These are phyloP conservation scores for Trichoderma semiorbis DNA, from an alignment of 2,329 filamentous ascomycete genomes.

Conservation along the genomic window DNA sequence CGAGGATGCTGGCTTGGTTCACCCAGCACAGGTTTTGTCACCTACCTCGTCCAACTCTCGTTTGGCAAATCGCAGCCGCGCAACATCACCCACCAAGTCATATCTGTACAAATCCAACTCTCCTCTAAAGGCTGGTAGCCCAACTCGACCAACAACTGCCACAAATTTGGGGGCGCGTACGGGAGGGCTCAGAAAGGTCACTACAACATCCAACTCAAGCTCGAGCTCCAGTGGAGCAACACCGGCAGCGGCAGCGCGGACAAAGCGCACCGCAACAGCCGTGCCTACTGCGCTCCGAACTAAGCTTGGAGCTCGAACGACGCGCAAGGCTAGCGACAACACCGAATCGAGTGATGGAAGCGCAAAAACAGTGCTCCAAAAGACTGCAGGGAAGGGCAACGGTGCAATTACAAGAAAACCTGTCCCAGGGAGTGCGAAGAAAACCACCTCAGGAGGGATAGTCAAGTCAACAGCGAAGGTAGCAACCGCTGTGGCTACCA, in stretches of 20 bases:
- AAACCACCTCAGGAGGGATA: constrained; percentile 46
- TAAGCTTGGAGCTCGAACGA: constrained; percentile 44
- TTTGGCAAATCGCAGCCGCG: constrained; percentile 48
- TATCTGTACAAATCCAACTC: constrained; percentile 58
- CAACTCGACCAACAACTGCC: constrained; percentile 38
- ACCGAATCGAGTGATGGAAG: constrained; percentile 64
- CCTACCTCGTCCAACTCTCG: constrained; percentile 80
- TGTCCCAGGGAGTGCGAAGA: constrained; percentile 52
- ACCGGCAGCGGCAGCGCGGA: constrained; percentile 29
- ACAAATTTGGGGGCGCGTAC: constrained; percentile 50
- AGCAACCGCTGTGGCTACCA: constrained; percentile 38
- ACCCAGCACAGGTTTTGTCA: constrained; percentile 65
- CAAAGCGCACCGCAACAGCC: constrained; percentile 34
- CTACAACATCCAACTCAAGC: constrained; percentile 43
- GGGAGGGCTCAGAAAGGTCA: constrained; percentile 45
- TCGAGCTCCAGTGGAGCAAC: constrained; percentile 38
- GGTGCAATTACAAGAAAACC: constrained; percentile 46
- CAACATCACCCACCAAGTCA: constrained; percentile 54
- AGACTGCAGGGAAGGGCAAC: constrained; percentile 39
- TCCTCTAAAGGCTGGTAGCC: constrained; percentile 53
- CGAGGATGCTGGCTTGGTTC: constrained; percentile 37
- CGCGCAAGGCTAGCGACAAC: constrained; percentile 53
- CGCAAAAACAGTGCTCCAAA: constrained; percentile 62
- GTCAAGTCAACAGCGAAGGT: constrained; percentile 46
- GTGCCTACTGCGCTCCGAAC: constrained; percentile 36